Conservation (phyloP, 2,329 filamentous ascomycete genomes). For the Ceratocystis variospora region DNA sequence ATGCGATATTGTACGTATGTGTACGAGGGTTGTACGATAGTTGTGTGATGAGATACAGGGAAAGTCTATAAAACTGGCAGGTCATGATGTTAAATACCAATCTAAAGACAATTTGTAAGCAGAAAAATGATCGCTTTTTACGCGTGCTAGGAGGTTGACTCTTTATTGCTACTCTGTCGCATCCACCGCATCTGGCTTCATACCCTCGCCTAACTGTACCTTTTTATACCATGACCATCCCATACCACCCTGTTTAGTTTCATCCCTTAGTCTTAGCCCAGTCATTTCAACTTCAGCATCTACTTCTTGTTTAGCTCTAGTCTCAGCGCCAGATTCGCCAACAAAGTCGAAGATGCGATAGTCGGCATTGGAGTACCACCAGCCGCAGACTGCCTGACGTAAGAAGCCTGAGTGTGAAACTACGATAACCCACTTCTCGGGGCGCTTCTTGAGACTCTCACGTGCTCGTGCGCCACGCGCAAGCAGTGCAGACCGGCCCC, state of each 20-base stretch:
- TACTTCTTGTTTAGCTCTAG: neutral
- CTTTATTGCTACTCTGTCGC: neutral
- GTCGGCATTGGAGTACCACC: constrained; percentile 47
- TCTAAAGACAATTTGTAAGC: neutral
- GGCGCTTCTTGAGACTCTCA: constrained; percentile 35
- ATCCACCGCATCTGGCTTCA: constrained; percentile 4
- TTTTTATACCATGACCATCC: constrained; percentile 27
- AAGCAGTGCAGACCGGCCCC: constrained; percentile 39
- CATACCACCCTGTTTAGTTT: constrained; percentile 27
- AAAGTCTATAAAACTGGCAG: neutral
- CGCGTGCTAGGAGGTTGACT: neutral
- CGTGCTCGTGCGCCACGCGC: constrained; percentile 40
- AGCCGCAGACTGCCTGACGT: constrained; percentile 41
- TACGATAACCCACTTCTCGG: constrained; percentile 49
- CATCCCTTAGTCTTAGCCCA: constrained; percentile 35
- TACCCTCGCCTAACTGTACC: constrained; percentile 22
- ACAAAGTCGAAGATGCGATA: constrained; percentile 49
- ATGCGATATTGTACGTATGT: neutral
- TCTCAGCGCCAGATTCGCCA: neutral
- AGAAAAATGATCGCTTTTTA: neutral
- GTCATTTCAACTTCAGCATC: constrained; percentile 23
- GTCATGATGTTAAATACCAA: constrained; percentile 3
- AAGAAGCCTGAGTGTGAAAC: constrained; percentile 53
- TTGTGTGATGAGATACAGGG: constrained; percentile 16
- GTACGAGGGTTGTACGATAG: constrained; percentile 11